These are phyloP conservation scores for Leccinum sublutescens DNA, from an alignment of 768 basidiomycete species.

Conservation along the genomic window DNA sequence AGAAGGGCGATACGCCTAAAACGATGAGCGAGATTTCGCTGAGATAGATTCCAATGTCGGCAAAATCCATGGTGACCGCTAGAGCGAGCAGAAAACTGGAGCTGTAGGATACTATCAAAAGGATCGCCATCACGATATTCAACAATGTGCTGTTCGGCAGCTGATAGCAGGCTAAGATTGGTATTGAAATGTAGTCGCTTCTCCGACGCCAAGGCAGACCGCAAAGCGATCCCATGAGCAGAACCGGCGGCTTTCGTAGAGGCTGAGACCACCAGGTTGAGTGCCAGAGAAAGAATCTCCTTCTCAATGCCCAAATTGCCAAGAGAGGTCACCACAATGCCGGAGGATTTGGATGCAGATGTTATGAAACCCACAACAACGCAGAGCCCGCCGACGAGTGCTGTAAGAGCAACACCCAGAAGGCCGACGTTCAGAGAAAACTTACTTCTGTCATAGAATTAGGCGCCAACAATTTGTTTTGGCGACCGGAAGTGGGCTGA, in stretches of 20 bases:
- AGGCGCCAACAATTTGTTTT: no score
- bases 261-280: slow-evolving; percentile 25
- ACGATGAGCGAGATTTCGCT: slow-evolving; percentile 27
- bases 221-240: slow-evolving; percentile 26
- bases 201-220: slow-evolving; percentile 27
- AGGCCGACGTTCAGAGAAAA: no score
- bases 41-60: no score
- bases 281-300: slow-evolving; percentile 21
- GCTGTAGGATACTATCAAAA: slow-evolving; percentile 30
- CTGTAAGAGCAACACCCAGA: no score
- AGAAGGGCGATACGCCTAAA: slow-evolving; percentile 23
- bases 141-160: slow-evolving; percentile 25
- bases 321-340: slow-evolving; percentile 20
- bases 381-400: no score
- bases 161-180: slow-evolving; percentile 30
- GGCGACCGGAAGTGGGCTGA: no score
- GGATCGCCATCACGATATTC: slow-evolving; percentile 24
- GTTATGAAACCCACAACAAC: slow-evolving; percentile 22
- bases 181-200: slow-evolving; percentile 26
- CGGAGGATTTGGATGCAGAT: slow-evolving; percentile 22
- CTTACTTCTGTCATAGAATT: no score
- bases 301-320: slow-evolving; percentile 5
- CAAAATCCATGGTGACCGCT: no score
- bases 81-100: slow-evolving; percentile 17
- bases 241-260: slow-evolving; percentile 33